Percentiles rank a stretch among this genome's conserved stretches.
Conservation (phyloP, 2,329 filamentous ascomycete species). For the Claviceps humidiphila region DNA sequence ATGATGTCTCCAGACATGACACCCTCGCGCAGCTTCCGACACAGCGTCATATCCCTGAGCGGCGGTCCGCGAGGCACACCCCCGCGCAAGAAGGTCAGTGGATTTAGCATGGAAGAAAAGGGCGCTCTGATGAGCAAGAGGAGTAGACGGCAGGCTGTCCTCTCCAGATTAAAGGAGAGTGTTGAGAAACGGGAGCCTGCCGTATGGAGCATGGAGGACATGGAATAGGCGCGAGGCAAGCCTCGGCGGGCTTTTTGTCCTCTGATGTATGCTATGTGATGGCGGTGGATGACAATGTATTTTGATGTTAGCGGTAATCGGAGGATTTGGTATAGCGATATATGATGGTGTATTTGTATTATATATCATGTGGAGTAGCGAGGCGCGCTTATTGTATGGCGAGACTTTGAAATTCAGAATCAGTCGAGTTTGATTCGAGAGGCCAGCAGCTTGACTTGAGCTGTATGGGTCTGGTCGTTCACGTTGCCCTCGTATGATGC, state of each 20-base stretch:
- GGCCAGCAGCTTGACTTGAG: too few species aligned
- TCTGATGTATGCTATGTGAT: slow-evolving; percentile 13
- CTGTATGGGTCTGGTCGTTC: too few species aligned
- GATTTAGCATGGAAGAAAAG: slow-evolving; percentile 48
- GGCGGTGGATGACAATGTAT: background rate
- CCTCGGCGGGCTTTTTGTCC: background rate
- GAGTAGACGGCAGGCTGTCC: slow-evolving; percentile 37
- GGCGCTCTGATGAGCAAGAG: slow-evolving; percentile 39
- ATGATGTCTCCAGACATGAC: slow-evolving; percentile 31
- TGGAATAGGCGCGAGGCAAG: slow-evolving; percentile 18
- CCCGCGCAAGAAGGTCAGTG: slow-evolving; percentile 48
- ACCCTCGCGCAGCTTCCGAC: slow-evolving; percentile 28
- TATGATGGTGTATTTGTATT: background rate
- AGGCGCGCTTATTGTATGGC: background rate
- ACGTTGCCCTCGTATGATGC: too few species aligned
- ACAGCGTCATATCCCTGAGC: slow-evolving; percentile 27
- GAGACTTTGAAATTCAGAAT: background rate
- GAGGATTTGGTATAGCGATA: background rate
- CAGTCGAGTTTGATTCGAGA: too few species aligned
- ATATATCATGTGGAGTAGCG: background rate
- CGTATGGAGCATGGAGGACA: slow-evolving; percentile 37
- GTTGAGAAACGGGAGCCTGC: slow-evolving; percentile 36
- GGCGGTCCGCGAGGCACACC: slow-evolving; percentile 28
- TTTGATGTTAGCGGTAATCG: too few species aligned
- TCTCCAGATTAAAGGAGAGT: slow-evolving; percentile 35